Evolutionary conservation across 176 grass and related monocot species (phyloP), one percentile per base, ranked within the genome.

Genomic region (Hyparrhenia diplandra): DNA sequence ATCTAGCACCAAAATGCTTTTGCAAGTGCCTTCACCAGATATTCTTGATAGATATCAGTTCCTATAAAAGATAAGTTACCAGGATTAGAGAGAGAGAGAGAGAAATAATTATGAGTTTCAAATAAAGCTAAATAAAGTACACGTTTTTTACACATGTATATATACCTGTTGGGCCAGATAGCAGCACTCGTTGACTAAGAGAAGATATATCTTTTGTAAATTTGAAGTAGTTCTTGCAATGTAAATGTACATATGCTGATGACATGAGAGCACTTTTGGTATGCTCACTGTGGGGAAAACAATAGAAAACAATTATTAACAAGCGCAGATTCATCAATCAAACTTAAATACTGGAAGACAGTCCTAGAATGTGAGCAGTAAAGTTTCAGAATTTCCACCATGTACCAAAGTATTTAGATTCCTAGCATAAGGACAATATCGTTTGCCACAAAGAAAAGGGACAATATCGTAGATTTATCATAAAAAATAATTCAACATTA

Each of bases 41-140:
- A 92, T 59, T 98, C 92, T 90, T 94, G 92, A 85, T 91, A 98
- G 73, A 98, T 98, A 43, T 98, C 95, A 89, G 90, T 89, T 85
- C 95, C 95, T 98, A 76, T 37, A 87, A 32, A 23, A 83, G 46
- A 81, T 82, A 72, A n/a, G n/a, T 71, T 42, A 54, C 13, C 1
- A 1, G 3, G 42, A 30, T 88, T 82, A 64, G 42, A 37, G 49
- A 47, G 40, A 51, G 75, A 80, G 13, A 36, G 63, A 18, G 11
- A n/a, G n/a, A n/a, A 31, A 67, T 68, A 55, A 36, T 60, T 84
- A 41, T 4, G 57, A 37, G 57, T 54, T 16, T 69, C 28, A 70
- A 46, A 46, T 46, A 46, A 75, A 64, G 64, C 41, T 64, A 41
- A 75, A 55, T 46, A 34, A 42, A 64, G 63, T 66, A 79, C 39